Evolutionary conservation across 2,329 filamentous ascomycete species (phyloP), one percentile per base, ranked within the genome.

Genomic region (Curvularia lunata): DNA sequence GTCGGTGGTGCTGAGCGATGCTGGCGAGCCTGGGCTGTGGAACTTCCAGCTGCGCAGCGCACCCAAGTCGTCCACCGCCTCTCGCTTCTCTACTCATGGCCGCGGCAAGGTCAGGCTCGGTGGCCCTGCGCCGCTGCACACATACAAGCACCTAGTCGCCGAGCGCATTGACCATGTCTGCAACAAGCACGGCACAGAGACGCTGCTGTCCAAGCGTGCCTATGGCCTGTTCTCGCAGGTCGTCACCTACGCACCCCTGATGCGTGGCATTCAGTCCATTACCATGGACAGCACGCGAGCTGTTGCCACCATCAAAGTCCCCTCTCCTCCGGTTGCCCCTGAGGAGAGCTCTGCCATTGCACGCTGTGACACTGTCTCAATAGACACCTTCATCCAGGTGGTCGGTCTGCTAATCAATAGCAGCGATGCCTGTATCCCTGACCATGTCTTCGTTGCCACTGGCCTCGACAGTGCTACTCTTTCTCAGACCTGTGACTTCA

Each of bases 381-480:
- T 49, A 37, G 47, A 49, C 47, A 49, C 32, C 32, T 49, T 40
- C 34, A 49, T 49, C 13, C 47, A 49, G 47, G 47, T 49, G 13
- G 47, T 49, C 4, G 47, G 47, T 12, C 47, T 49, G 16, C 34
- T 49, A 16, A 49, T 49, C 21, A 49, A 49, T 8, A 49, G 47
- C 32, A 49, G 47, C 23, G 47, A 49, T 13, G 47, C 47, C 19
- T 49, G 47, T 10, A 49, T 49, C 19, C 47, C 47, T 28, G 32
- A 49, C 21, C 47, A 49, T 40, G 47, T 49, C 32, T 49, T 49
- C n/a, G 47, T 49, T 23, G 47, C 47, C n/a, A 49, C 47, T 49
- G 58, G 58, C n/a, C 32, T 66, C 7, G 58, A 64, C 25, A 57
- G 61, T 41, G 48, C 48, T n/a, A 54, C 46, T 1, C 12, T 64